These are phyloP conservation scores for Arthroderma sp. DNA, from an alignment of 2,329 filamentous ascomycete species.

Conservation along the genomic window DNA sequence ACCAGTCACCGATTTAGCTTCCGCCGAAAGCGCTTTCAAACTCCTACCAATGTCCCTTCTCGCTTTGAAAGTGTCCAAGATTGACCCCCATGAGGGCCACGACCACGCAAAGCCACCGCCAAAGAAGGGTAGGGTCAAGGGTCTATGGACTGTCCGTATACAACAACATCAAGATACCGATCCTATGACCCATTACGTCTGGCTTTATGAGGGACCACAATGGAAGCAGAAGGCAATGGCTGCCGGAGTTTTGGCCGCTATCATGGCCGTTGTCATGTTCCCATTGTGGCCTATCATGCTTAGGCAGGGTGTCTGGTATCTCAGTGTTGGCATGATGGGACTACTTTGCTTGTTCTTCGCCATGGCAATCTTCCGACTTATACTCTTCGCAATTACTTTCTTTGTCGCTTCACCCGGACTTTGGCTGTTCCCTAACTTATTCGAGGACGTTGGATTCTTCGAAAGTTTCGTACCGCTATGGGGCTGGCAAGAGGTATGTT, in stretches of 20 bases:
- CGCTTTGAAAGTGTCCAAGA: conserved; percentile 75
- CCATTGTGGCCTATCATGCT: conserved; percentile 89
- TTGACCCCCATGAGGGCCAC: conserved; percentile 65
- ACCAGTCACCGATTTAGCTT: conserved; percentile 72
- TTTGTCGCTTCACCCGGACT: conserved; percentile 73
- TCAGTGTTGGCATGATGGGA: conserved; percentile 85
- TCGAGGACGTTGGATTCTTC: conserved; percentile 97
- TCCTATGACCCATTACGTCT: conserved; percentile 71
- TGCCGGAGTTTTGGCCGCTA: conserved; percentile 63
- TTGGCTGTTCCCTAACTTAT: conserved; percentile 97
- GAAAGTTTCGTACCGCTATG: conserved; percentile 92
- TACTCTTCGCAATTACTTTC: conserved; percentile 86
- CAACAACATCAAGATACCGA: conserved; percentile 80
- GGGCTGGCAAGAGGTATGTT: conserved; percentile 90
- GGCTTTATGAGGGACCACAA: conserved; percentile 90
- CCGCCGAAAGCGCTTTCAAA: conserved; percentile 89
- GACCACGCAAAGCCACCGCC: conserved; percentile 52
- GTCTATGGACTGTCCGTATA: conserved; percentile 88
- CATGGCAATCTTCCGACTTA: conserved; percentile 94
- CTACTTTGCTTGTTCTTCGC: conserved; percentile 87
- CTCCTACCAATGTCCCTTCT: conserved; percentile 88
- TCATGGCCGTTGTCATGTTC: conserved; percentile 87
- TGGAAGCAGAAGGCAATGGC: conserved; percentile 90
- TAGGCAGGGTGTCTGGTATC: conserved; percentile 90
- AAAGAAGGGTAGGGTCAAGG: conserved; percentile 81